Conservation (phyloP, 2,329 filamentous ascomycete species). For the Fusarium sacchari region DNA sequence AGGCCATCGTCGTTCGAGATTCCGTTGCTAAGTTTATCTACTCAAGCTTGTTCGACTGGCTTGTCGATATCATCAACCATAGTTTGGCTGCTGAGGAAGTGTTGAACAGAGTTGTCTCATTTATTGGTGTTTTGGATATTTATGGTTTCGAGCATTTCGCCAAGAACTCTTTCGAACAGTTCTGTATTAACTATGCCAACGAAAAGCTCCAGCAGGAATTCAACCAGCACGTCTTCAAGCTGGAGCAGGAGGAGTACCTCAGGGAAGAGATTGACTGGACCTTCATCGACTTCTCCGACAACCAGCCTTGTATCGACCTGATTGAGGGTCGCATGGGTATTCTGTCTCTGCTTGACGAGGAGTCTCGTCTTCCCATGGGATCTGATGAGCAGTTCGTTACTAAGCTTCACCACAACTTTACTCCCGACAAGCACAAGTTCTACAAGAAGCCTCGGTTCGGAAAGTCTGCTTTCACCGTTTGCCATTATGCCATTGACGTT, state of each 20-base stretch:
- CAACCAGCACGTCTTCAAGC: constrained; percentile 98
- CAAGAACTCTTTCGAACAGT: constrained; percentile 99
- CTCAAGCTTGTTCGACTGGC: constrained; percentile 97
- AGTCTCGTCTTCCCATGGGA: constrained; percentile 95
- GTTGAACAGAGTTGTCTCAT: constrained; percentile 81
- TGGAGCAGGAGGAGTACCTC: constrained; percentile 98
- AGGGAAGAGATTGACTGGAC: constrained; percentile 98
- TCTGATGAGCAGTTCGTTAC: constrained; percentile 97
- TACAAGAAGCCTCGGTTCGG: constrained; percentile 99
- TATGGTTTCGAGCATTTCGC: constrained; percentile 99
- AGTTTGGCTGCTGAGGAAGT: constrained; percentile 92
- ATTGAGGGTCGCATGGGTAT: constrained; percentile 98
- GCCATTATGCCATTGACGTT: constrained; percentile 97
- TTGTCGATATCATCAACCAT: constrained; percentile 95
- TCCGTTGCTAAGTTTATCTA: constrained; percentile 99
- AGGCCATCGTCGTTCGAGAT: constrained; percentile 93
- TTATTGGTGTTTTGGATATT: constrained; percentile 99
- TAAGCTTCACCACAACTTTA: constrained; percentile 95
- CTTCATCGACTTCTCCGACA: constrained; percentile 99
- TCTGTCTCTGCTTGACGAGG: constrained; percentile 91
- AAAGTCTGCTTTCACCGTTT: constrained; percentile 97
- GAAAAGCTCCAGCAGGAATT: constrained; percentile 99
- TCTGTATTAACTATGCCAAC: constrained; percentile 99
- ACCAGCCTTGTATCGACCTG: constrained; percentile 97
- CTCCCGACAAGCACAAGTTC: constrained; percentile 89